Evolutionary conservation across 2,329 filamentous ascomycete genomes (phyloP).

Genomic region (Cytospora mali): DNA sequence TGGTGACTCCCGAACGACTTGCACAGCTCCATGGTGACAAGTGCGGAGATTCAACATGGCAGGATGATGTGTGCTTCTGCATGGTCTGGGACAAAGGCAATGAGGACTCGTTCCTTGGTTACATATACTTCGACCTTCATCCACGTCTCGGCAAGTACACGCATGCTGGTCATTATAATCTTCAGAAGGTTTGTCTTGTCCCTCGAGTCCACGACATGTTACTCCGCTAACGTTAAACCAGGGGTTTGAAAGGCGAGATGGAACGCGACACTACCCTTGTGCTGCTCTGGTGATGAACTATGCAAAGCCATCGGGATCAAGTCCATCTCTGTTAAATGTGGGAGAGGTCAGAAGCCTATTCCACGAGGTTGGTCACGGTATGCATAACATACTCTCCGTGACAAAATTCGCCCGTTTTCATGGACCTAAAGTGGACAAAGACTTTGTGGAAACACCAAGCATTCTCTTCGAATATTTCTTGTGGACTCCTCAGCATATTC

Average conservation of each 20-base stretch:
- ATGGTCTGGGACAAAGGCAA: conserved; percentile 10
- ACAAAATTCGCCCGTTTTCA: conserved; percentile 13
- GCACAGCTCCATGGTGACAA: background rate
- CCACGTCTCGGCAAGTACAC: conserved; percentile 24
- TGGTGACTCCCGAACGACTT: background rate
- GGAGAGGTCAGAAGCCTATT: conserved; percentile 25
- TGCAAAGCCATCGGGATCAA: conserved; percentile 7
- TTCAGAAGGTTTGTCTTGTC: conserved; percentile 9
- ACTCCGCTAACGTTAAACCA: background rate
- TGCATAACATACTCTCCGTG: conserved; percentile 18
- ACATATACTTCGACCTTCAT: conserved; percentile 26
- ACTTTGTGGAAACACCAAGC: conserved; percentile 26
- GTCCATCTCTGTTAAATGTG: conserved; percentile 17
- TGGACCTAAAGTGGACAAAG: conserved; percentile 21
- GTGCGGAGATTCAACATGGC: conserved; percentile 6
- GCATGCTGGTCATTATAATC: conserved; percentile 23
- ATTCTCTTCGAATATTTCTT: conserved; percentile 25
- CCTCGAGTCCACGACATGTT: background rate
- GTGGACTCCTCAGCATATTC: conserved; percentile 24
- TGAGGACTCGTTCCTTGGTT: conserved; percentile 19
- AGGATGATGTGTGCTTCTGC: conserved; percentile 25
- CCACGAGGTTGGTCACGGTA: conserved; percentile 26
- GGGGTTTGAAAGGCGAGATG: conserved; percentile 14
- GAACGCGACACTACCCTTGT: conserved; percentile 18
- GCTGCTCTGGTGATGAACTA: conserved; percentile 25